These are phyloP conservation scores for Calonectria fujianensis DNA, from an alignment of 2,329 filamentous ascomycete genomes.

Conservation along the genomic window DNA sequence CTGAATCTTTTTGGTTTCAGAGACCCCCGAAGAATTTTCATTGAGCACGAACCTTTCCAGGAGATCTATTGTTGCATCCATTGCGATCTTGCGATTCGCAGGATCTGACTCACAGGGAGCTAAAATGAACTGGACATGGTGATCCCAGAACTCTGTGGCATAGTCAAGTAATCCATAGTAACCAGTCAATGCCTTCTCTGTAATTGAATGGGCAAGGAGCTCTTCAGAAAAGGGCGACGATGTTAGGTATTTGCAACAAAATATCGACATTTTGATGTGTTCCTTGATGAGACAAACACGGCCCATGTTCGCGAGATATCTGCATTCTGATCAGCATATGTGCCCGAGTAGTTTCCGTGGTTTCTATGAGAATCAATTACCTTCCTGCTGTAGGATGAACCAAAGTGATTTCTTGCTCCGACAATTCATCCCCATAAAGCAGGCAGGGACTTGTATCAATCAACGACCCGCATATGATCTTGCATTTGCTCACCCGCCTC, in stretches of 20 bases:
- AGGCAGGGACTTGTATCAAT: not conserved
- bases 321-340: not conserved
- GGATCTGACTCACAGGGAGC: not conserved
- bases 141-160: not conserved
- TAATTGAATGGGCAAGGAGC: not conserved
- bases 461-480: not conserved
- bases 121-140: not conserved
- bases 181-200: not conserved
- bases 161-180: slow-evolving; percentile 1
- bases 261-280: not conserved
- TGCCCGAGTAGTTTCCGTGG: no score
- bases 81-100: not conserved
- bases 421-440: not conserved
- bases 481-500: not conserved
- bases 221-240: not conserved
- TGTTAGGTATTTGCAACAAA: not conserved
- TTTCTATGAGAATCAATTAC: not conserved
- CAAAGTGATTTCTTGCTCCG: slow-evolving; percentile 1
- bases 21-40: not conserved
- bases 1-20: no score
- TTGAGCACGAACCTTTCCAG: not conserved
- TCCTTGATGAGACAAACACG: not conserved
- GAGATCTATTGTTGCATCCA: not conserved
- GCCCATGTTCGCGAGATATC: not conserved
- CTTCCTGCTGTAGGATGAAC: not conserved